Conservation (phyloP, 352 stramenopile genomes). For the Globisporangium perplexum region DNA sequence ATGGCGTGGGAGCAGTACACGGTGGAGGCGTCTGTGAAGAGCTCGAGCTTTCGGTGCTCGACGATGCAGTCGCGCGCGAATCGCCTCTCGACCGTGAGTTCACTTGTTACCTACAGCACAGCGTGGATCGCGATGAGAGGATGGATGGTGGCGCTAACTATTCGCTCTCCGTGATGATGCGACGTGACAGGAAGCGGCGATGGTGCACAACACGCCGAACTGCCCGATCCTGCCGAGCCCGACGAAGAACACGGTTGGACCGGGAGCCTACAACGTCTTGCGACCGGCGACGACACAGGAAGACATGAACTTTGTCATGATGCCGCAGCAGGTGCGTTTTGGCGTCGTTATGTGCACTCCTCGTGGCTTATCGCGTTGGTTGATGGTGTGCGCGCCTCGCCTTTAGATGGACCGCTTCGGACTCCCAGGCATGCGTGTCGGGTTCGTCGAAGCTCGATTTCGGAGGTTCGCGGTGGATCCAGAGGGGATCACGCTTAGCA, state of each 20-base stretch:
- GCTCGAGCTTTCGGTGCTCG: constrained; percentile 58
- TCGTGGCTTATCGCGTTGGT: too few relatives aligned
- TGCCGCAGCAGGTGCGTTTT: constrained; percentile 46
- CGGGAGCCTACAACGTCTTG: constrained; percentile 39
- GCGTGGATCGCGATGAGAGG: too few relatives aligned
- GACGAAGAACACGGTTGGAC: constrained; percentile 43
- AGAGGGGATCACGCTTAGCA: constrained; percentile 17
- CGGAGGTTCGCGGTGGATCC: constrained; percentile 49
- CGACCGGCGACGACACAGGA: constrained; percentile 20
- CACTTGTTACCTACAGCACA: neutral
- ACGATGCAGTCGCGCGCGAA: constrained; percentile 50
- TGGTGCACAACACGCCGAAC: constrained; percentile 72
- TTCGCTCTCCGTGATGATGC: neutral
- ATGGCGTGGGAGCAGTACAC: constrained; percentile 32
- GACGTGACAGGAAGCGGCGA: constrained; percentile 38
- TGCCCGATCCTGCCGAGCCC: constrained; percentile 51
- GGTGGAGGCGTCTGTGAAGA: constrained; percentile 54
- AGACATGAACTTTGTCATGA: constrained; percentile 68
- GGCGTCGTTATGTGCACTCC: too few relatives aligned
- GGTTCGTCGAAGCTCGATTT: constrained; percentile 67
- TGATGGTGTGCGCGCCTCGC: neutral
- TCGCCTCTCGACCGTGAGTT: constrained; percentile 46
- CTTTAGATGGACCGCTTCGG: constrained; percentile 54
- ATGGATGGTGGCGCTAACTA: neutral
- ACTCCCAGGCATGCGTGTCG: constrained; percentile 28